A percentile compares a stretch with the other conserved stretches of the same genome.
phyloP scores from a whole-genome alignment of 768 basidiomycete species.

The Suillus alpinus region DNA sequence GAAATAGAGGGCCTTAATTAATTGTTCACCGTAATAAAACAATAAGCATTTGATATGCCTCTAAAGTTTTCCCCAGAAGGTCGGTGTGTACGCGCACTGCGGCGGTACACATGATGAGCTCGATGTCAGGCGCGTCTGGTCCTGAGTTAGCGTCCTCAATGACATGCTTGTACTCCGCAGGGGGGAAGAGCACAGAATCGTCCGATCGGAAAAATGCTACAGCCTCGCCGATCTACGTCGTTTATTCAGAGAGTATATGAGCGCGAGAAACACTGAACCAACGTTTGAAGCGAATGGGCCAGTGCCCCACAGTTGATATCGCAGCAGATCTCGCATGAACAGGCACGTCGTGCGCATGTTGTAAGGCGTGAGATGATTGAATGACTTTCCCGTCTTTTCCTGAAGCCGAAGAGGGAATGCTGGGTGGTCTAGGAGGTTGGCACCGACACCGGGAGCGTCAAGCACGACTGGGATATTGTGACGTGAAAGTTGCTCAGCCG shows the following conservation, averaged over 20 bases:
- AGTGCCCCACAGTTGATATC: constrained; percentile 19
- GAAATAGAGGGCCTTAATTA: not conserved
- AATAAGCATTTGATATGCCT: constrained; percentile 18
- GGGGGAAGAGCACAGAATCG: constrained; percentile 12
- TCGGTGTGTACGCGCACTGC: not conserved
- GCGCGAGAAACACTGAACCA: not conserved
- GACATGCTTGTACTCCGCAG: not conserved
- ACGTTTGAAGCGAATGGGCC: constrained; percentile 53
- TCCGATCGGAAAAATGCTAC: constrained; percentile 18
- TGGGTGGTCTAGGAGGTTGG: constrained; percentile 53
- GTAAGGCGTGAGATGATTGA: constrained; percentile 2
- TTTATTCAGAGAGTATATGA: not conserved
- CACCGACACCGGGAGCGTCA: constrained; percentile 70
- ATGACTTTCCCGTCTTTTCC: not conserved
- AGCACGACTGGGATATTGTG: constrained; percentile 52
- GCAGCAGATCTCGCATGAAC: constrained; percentile 5
- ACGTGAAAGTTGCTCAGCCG: constrained; percentile 46
- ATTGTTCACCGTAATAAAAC: constrained; percentile 24
- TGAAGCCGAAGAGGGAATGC: not conserved
- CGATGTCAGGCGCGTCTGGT: constrained; percentile 11
- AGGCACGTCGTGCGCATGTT: not conserved
- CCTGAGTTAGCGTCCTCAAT: constrained; percentile 10
- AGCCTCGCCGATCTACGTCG: constrained; percentile 13
- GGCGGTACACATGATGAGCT: constrained; percentile 5
- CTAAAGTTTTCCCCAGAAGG: constrained; percentile 1